Evolutionary conservation across 169 alveolate species (phyloP), one percentile per base, ranked within the genome.

Genomic region (Babesia ovata): DNA sequence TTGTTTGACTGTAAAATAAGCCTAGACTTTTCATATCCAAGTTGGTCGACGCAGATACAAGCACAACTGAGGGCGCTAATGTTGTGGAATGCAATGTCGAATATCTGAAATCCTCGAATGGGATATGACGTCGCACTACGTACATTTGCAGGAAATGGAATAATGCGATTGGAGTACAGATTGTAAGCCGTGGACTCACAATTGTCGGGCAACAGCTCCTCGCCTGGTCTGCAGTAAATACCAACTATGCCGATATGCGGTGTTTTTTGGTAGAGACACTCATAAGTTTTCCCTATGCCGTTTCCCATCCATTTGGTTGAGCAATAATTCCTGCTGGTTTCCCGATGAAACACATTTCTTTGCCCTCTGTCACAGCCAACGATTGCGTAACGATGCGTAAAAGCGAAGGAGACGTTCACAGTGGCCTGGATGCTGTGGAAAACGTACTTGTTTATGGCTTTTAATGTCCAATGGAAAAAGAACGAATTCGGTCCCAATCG

Each of bases 281-380:
- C 39, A 33, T 33, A 33, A 33, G 6, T 33, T 4, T 33, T 33
- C 39, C 39, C 39, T 33, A 33, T 6, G 6, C 39, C 39, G 6
- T 33, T 33, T 6, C 39, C 39, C 39, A 33, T 33, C 39, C 39
- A 33, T 33, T 33, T 33, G 39, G 39, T 33, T 33, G 39, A 33
- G 6, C 39, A 33, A 33, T 33, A 33, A 4, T 59, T 16, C 24
- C 22, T 0, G n/a, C 28, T 33, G 0, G 4, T 33, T 26, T 19
- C 0, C 0, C 21, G 56, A 33, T 29, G 2, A 50, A 29, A 33
- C 12, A 33, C 33, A 29, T 56, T 10, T 14, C 22, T 10, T 7
- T 61, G 39, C 36, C 11, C 22, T 26, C 16, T 26, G 24, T 63
- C 73, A 46, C 73, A 63, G 2, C 73, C 73, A 0, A 46, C 9